Percentiles rank a stretch among this genome's conserved stretches.
These are phyloP conservation scores for Podaxis rugospora DNA, from an alignment of 768 basidiomycete species.

Conservation along the genomic window DNA sequence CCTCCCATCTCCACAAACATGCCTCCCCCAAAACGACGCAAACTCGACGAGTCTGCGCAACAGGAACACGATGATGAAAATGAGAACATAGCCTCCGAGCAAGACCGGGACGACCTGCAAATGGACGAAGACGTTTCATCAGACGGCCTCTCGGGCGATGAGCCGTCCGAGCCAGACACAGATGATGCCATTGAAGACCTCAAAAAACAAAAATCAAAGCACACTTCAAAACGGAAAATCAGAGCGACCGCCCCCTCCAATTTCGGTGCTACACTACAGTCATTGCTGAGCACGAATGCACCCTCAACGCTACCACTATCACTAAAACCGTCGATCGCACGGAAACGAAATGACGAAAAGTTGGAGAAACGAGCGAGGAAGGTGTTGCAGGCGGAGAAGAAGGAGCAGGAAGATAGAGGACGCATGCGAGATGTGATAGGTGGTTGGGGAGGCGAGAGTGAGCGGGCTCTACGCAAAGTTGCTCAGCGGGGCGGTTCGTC, in stretches of 20 bases:
- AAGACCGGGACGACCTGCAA: slow-evolving; percentile 14
- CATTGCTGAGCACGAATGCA: slow-evolving; percentile 64
- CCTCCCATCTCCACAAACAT: slow-evolving; percentile 25
- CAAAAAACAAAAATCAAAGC: slow-evolving; percentile 62
- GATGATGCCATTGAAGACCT: slow-evolving; percentile 61
- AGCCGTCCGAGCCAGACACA: slow-evolving; percentile 34
- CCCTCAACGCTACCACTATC: slow-evolving; percentile 72
- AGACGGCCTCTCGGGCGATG: slow-evolving; percentile 18
- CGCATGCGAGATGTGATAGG: slow-evolving; percentile 70
- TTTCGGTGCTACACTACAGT: slow-evolving; percentile 73
- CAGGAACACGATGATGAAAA: slow-evolving; percentile 24
- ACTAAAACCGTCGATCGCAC: slow-evolving; percentile 68
- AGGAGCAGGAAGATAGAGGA: slow-evolving; percentile 68
- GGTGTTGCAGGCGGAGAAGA: slow-evolving; percentile 64
- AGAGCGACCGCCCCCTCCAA: slow-evolving; percentile 70
- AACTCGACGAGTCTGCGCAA: slow-evolving; percentile 27
- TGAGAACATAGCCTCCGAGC: slow-evolving; percentile 1
- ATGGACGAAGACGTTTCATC: slow-evolving; percentile 11
- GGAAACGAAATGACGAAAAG: slow-evolving; percentile 72
- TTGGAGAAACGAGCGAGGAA: slow-evolving; percentile 69
- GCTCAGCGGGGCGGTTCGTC: slow-evolving; percentile 78
- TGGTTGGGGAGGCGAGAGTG: slow-evolving; percentile 86
- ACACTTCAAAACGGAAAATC: slow-evolving; percentile 80
- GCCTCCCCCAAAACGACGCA: slow-evolving; percentile 52
- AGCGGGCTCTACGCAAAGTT: slow-evolving; percentile 72